Evolutionary conservation across 768 basidiomycete species (phyloP), one percentile per base, ranked within the genome.

Genomic region (Suillus paluster): DNA sequence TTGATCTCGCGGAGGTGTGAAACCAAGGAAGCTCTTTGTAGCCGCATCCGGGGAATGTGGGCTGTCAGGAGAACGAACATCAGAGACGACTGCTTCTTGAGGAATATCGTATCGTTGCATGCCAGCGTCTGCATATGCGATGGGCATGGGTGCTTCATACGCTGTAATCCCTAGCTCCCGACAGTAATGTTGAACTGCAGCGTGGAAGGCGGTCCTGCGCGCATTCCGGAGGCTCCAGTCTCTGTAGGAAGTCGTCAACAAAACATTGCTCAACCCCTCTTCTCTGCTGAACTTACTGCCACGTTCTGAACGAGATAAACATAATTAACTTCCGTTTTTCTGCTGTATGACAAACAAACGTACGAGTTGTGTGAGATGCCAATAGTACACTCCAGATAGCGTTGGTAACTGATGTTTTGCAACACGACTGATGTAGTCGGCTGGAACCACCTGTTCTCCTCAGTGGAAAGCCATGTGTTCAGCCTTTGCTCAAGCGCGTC

Each of bases 371-470:
- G 82, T 58, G 75, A 75, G 59, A 92, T 88, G 64, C 82, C 81
- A 53, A 94, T 87, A 1, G 89, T 89, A 59, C 91, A 68, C 64
- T 88, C 87, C 49, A 94, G 69, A 66, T 86, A 85, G 53, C 84
- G 80, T 71, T 91, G 90, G 65, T 80, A 87, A 19, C 82, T 77
- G 70, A 93, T 90, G 23, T 82, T 77, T 68, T 90, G 88, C 50
- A 91, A 68, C 6, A 77, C 81, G 61, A 92, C 76, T 36, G 81
- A 83, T 11, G 91, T 93, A 33, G 79, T 81, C 4, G 91, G 86
- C 57, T 88, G 82, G 67, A 82, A 92, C 91, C 91, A 92, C 23
- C 91, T 80, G 67, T 92, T 90, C 70, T 91, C 87, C 69, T 93
- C 92, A 10, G 87, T 90, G 33, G 83, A 79, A 11, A 94, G 81